Base-by-base conservation (phyloP, 2,329 filamentous ascomycete species). In the Aspergillus neoniger region DNA sequence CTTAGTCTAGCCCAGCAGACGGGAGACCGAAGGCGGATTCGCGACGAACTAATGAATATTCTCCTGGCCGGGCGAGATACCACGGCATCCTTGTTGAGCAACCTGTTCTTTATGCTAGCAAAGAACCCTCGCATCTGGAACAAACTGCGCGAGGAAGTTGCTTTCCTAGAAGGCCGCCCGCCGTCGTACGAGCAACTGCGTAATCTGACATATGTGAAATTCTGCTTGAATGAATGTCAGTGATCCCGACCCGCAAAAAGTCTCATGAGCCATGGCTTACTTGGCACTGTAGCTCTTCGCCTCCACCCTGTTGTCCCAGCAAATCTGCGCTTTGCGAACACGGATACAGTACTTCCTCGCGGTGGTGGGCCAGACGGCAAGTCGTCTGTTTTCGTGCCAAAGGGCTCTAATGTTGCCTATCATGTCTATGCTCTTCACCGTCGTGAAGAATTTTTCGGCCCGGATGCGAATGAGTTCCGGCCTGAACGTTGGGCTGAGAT, bases 401-500 rank as follows among this genome's bases (percentile, higher is more conserved):
- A 91, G 71, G 85, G 87, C 68, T 85, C 85, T 0, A 76, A 83
- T 10, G 79, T 93, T 60, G 81, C 75, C 49, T 94, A 91, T 79
- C 86, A 81, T 48, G 81, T 89, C 0, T 83, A 91, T 55, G 76
- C 85, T 5, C 90, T 94, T 89, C 90, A 94, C 70, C 85, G 90
- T 1, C 85, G 88, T 10, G 69, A 70, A 17, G 80, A 82, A 50
- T 70, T 77, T 56, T 83, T 72, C 57, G 80, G 80, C 0, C 44
- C 67, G 3, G 80, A 83, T 55, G 78, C 77, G 5, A 67, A 79
- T 1, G 76, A 76, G 19, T 85, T 79, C 70, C 72, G 72, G 41
- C 83, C 82, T 0, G 82, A 83, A 69, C 74, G 82, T 43, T 83
- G 80, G 81, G 77, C 75, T 25, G 60, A 65, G 48, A 30, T 66